Evolutionary conservation across 352 stramenopile genomes (phyloP).

Genomic region (Thraustochytrium sp.): DNA sequence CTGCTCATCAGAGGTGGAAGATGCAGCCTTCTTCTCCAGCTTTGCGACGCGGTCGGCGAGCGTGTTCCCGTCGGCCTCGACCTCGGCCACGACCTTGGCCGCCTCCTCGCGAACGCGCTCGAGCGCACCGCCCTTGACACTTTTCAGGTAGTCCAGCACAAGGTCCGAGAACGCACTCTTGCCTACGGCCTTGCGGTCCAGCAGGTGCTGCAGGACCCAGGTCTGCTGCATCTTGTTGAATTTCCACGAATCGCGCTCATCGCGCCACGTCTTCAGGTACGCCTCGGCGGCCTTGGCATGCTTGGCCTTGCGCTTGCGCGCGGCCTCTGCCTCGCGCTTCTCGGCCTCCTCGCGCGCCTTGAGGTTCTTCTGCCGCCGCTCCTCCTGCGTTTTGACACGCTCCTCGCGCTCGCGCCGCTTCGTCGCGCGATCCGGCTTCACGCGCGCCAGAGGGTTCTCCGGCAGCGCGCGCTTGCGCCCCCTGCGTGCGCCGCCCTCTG

Average conservation of each 20-base stretch:
- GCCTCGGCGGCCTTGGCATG: not conserved
- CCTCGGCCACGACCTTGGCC: not conserved
- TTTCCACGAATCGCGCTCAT: not conserved
- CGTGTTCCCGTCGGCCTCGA: conserved; percentile 3
- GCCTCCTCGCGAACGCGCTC: not conserved
- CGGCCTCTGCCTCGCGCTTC: not conserved
- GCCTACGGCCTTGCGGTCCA: conserved; percentile 5
- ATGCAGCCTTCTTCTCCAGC: conserved; percentile 5
- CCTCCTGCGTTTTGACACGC: not conserved
- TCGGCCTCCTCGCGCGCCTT: not conserved
- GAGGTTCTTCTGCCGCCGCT: not conserved
- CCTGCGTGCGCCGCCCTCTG: too few relatives aligned
- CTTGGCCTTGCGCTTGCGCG: not conserved
- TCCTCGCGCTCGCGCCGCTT: not conserved
- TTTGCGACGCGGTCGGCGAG: not conserved
- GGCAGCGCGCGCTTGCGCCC: not conserved
- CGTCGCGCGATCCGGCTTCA: not conserved
- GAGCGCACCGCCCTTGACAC: not conserved
- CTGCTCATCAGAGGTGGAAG: not conserved
- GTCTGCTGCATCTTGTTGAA: conserved; percentile 21
- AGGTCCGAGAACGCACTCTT: not conserved
- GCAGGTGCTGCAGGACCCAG: not conserved
- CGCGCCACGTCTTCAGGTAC: conserved; percentile 1
- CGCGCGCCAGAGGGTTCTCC: not conserved
- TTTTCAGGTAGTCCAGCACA: conserved; percentile 12